phyloP scores from a whole-genome alignment of 2,329 filamentous ascomycete genomes.

The Thielaviopsis populi region DNA sequence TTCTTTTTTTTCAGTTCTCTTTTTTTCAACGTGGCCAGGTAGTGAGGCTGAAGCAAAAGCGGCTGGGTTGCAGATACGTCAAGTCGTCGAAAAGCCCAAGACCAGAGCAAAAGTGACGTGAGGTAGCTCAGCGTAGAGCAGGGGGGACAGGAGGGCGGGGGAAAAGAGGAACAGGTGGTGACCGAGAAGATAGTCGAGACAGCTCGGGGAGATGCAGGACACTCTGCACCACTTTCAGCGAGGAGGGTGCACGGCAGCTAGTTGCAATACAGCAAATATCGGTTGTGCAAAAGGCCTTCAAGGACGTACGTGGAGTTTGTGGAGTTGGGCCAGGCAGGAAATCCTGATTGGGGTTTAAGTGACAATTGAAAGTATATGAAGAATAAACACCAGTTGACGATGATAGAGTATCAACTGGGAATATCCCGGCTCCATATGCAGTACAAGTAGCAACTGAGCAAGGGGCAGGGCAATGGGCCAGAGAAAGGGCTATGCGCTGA shows the following conservation, averaged over 20 bases:
- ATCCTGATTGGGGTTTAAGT: conserved; percentile 14
- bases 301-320: conserved; percentile 7
- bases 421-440: conserved; percentile 15
- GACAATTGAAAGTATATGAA: conserved; percentile 11
- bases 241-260: neutral
- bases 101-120: conserved; percentile 3
- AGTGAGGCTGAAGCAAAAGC: neutral
- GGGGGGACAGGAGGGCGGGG: neutral
- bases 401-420: conserved; percentile 13
- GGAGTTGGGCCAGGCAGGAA: conserved; percentile 8
- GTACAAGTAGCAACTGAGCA: conserved; percentile 12
- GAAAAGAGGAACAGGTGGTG: neutral
- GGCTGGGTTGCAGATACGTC: conserved; percentile 1
- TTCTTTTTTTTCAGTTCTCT: neutral
- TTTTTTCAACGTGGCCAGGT: conserved; percentile 1
- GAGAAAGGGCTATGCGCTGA: conserved; percentile 12
- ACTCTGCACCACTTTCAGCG: neutral
- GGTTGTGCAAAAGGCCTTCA: conserved; percentile 4
- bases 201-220: neutral
- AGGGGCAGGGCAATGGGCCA: conserved; percentile 15
- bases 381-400: conserved; percentile 8
- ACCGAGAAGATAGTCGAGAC: neutral
- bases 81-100: neutral
- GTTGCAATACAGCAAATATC: conserved; percentile 8
- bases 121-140: neutral